Evolutionary conservation across 371 early-diverging fungal genomes (phyloP).

Genomic region (Mortierella sp.): DNA sequence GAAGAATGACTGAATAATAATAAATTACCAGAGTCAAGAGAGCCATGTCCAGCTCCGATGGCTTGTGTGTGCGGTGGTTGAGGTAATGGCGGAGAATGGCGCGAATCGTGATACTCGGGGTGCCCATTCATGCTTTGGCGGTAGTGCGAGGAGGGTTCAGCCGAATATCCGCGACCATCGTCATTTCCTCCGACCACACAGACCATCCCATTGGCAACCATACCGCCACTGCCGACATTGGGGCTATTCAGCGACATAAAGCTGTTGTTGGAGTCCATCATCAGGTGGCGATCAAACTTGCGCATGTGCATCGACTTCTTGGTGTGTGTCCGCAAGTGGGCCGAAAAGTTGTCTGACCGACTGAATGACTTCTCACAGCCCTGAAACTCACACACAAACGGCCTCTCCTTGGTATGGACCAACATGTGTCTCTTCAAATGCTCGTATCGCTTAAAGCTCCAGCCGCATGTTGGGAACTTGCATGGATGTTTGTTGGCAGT

Average conservation of each 20-base stretch:
- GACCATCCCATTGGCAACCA: constrained; percentile 14
- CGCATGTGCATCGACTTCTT: constrained; percentile 43
- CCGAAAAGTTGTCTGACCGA: constrained; percentile 81
- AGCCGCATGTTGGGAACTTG: constrained; percentile 66
- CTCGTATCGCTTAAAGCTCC: constrained; percentile 85
- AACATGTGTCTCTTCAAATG: constrained; percentile 87
- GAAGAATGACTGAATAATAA: neutral
- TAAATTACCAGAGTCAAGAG: constrained; percentile 10
- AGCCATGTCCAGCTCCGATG: neutral
- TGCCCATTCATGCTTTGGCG: constrained; percentile 12
- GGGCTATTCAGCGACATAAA: constrained; percentile 9
- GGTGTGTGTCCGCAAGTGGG: constrained; percentile 70
- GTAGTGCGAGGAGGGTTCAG: neutral
- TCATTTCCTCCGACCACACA: constrained; percentile 22
- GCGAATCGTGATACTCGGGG: constrained; percentile 11
- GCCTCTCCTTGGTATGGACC: constrained; percentile 74
- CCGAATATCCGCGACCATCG: neutral
- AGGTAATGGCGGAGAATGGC: constrained; percentile 6
- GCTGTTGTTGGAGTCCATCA: constrained; percentile 26
- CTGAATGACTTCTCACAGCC: constrained; percentile 81
- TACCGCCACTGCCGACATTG: neutral
- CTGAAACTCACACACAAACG: constrained; percentile 77
- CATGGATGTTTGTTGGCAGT: constrained; percentile 66
- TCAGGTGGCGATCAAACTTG: constrained; percentile 23
- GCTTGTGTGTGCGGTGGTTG: neutral